These are phyloP conservation scores for Tetrahymena thermophila DNA, from an alignment of 73 alveolate genomes.

Conservation along the genomic window DNA sequence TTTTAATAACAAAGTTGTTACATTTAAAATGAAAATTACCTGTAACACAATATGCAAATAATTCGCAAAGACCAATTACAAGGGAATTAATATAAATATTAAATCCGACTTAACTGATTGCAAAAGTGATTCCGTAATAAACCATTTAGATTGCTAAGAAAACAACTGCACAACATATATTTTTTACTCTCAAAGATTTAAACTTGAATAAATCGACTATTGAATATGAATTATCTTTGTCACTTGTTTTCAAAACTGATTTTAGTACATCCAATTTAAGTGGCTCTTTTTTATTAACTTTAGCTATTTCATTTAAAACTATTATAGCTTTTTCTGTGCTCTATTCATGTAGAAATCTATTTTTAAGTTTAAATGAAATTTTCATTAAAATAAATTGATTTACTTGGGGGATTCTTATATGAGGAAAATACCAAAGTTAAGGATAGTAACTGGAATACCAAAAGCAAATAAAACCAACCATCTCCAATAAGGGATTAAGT, in stretches of 20 bases:
- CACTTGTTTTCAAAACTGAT: constrained; percentile 2
- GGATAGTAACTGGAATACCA: constrained; percentile 8
- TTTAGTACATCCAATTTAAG: neutral
- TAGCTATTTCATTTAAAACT: constrained; percentile 23
- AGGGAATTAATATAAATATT: constrained; percentile 3
- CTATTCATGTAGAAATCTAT: constrained; percentile 14
- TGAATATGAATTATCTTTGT: constrained; percentile 13
- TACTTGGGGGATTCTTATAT: constrained; percentile 34
- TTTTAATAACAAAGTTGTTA: neutral
- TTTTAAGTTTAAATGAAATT: neutral
- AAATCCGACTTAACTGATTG: constrained; percentile 16
- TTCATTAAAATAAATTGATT: neutral
- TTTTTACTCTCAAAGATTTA: constrained; percentile 22
- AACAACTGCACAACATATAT: constrained; percentile 18
- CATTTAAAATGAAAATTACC: neutral
- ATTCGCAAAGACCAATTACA: constrained; percentile 27
- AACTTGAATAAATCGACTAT: constrained; percentile 18
- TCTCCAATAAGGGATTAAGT: constrained; percentile 32
- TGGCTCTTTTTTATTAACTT: constrained; percentile 6
- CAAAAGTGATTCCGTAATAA: constrained; percentile 39
- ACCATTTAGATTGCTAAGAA: constrained; percentile 27
- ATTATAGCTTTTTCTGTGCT: constrained; percentile 12
- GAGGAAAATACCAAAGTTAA: constrained; percentile 7
- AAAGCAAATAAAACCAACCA: constrained; percentile 1
- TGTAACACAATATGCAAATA: constrained; percentile 15